These are phyloP conservation scores for Pythium vanterpoolii DNA, from an alignment of 352 stramenopile genomes.

Conservation along the genomic window DNA sequence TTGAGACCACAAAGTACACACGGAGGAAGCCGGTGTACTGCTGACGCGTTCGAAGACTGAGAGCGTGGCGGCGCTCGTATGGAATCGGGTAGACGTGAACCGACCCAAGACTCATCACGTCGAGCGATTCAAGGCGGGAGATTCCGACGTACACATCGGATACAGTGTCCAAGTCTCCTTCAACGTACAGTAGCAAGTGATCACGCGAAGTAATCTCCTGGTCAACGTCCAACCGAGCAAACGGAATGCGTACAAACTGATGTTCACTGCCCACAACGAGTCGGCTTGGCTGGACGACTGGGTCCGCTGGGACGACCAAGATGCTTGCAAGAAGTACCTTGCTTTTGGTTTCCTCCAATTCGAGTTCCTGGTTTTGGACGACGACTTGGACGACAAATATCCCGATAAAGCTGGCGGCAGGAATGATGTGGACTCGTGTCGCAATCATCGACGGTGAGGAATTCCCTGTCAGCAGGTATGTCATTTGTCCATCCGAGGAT, in stretches of 20 bases:
- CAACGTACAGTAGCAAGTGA: conserved; percentile 25
- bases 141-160: conserved; percentile 30
- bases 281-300: conserved; percentile 5
- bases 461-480: neutral
- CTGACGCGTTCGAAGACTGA: conserved; percentile 32
- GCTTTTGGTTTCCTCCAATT: neutral
- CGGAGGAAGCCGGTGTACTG: conserved; percentile 38
- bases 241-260: conserved; percentile 10
- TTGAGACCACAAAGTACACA: conserved; percentile 41
- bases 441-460: neutral
- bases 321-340: conserved; percentile 1
- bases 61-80: conserved; percentile 26
- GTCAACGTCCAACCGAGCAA: conserved; percentile 11
- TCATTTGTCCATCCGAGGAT: neutral
- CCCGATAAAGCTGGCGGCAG: conserved; percentile 14
- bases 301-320: conserved; percentile 17
- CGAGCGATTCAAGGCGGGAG: conserved; percentile 10
- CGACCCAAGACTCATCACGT: conserved; percentile 13
- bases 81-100: conserved; percentile 37
- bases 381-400: conserved; percentile 10
- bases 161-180: conserved; percentile 17
- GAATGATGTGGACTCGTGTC: neutral
- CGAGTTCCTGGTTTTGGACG: conserved; percentile 4
- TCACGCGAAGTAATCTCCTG: conserved; percentile 14
- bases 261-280: neutral